Conservation (phyloP, 1,284 basidiomycete genomes). For the Coniferiporia weirii region DNA sequence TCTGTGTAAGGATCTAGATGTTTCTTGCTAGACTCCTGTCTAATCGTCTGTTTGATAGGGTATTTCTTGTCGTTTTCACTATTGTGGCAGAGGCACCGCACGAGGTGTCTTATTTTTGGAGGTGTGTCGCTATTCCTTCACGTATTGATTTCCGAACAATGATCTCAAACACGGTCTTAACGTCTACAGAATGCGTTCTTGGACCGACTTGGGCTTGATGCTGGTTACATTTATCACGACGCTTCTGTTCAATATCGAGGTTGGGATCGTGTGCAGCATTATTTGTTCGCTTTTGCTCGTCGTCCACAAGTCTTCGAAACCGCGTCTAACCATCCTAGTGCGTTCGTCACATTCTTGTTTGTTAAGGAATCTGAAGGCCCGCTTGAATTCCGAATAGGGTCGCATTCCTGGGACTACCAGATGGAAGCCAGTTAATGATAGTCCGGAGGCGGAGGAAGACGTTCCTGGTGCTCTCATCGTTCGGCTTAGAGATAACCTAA, state of each 20-base stretch:
- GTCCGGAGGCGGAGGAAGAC: conserved; percentile 70
- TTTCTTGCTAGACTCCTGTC: neutral
- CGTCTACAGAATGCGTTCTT: conserved; percentile 68
- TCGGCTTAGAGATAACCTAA: conserved; percentile 74
- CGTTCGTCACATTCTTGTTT: conserved; percentile 17
- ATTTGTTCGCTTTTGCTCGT: conserved; percentile 84
- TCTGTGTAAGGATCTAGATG: conserved; percentile 50
- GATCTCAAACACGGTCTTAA: neutral
- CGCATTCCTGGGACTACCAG: conserved; percentile 75
- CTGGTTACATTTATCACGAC: conserved; percentile 78
- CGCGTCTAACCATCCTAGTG: conserved; percentile 66
- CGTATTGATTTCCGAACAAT: neutral
- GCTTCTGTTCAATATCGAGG: conserved; percentile 75
- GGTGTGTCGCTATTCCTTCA: conserved; percentile 40
- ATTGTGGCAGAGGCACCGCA: conserved; percentile 85
- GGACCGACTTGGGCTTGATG: conserved; percentile 84
- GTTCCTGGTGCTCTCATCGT: conserved; percentile 77
- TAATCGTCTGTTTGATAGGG: conserved; percentile 37
- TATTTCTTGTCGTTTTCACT: conserved; percentile 78
- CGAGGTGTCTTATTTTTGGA: conserved; percentile 79
- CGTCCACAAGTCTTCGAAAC: conserved; percentile 79
- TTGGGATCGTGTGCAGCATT: conserved; percentile 81
- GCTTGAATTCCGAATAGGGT: conserved; percentile 39
- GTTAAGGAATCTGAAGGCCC: neutral
- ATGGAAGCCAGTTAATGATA: conserved; percentile 80